Evolutionary conservation across 2,329 filamentous ascomycete species (phyloP).

Genomic region (Penicillium paneum): DNA sequence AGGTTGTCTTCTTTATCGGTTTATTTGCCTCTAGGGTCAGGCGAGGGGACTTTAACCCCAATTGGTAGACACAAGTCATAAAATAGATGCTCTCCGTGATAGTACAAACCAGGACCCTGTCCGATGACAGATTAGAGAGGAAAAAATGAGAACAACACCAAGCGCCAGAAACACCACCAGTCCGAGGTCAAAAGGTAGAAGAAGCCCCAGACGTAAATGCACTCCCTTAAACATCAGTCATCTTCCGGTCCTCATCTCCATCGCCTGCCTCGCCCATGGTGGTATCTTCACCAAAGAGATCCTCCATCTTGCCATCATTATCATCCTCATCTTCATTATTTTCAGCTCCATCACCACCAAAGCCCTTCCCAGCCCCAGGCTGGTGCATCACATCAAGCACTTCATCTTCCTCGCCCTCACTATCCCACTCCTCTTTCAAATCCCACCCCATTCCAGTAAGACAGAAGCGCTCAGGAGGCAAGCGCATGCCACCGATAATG

Average conservation of each 20-base stretch:
- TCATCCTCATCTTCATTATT: slow-evolving; percentile 42
- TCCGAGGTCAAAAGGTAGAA: neutral
- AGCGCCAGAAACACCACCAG: slow-evolving; percentile 21
- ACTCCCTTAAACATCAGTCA: slow-evolving; percentile 40
- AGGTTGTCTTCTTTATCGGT: slow-evolving; percentile 3
- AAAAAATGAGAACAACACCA: slow-evolving; percentile 14
- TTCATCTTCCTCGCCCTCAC: slow-evolving; percentile 50
- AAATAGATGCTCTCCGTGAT: neutral
- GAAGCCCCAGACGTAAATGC: neutral
- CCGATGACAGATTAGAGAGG: slow-evolving; percentile 1
- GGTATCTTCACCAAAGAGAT: slow-evolving; percentile 46
- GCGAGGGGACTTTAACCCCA: neutral
- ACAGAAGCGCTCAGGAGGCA: slow-evolving; percentile 63
- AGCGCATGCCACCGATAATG: slow-evolving; percentile 52
- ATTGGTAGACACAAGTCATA: neutral
- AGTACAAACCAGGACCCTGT: neutral
- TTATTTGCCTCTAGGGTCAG: neutral
- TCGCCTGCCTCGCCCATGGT: slow-evolving; percentile 38
- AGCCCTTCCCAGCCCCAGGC: slow-evolving; percentile 24
- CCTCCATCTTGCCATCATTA: slow-evolving; percentile 48
- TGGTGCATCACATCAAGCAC: slow-evolving; percentile 19
- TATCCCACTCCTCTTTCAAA: slow-evolving; percentile 58
- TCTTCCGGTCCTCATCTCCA: slow-evolving; percentile 41
- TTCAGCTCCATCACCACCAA: slow-evolving; percentile 34
- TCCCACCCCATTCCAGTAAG: slow-evolving; percentile 57